Conservation (phyloP, 768 basidiomycete genomes). For the Pleurotus tuoliensis region DNA sequence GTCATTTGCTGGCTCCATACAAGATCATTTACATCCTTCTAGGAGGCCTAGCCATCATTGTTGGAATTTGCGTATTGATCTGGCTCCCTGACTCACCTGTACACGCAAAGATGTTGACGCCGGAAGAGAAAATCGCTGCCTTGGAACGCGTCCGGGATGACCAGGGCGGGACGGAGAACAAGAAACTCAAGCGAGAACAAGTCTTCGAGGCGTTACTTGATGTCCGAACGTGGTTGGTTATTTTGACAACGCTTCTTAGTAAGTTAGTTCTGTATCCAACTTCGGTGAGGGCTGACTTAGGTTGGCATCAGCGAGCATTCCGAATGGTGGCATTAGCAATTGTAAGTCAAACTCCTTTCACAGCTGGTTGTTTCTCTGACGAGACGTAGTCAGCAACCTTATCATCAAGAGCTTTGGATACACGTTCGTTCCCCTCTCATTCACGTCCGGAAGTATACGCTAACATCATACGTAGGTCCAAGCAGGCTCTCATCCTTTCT, state of each 20-base stretch:
- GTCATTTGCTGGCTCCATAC: conserved; percentile 46
- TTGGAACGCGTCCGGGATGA: conserved; percentile 67
- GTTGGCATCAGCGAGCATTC: conserved; percentile 49
- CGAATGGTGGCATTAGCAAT: conserved; percentile 61
- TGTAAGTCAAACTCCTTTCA: conserved; percentile 33
- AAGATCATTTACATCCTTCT: conserved; percentile 61
- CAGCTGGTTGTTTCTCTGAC: not conserved
- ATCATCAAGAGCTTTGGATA: conserved; percentile 65
- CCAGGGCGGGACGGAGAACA: conserved; percentile 61
- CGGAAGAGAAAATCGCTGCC: conserved; percentile 58
- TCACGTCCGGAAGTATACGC: not conserved
- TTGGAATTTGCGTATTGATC: conserved; percentile 52
- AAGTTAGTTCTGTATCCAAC: conserved; percentile 15
- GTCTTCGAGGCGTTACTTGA: conserved; percentile 54
- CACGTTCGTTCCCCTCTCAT: conserved; percentile 34
- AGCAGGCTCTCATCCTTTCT: conserved; percentile 55
- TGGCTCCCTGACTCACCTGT: conserved; percentile 68
- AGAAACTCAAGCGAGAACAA: conserved; percentile 55
- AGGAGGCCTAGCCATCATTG: conserved; percentile 57
- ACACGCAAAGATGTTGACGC: conserved; percentile 50
- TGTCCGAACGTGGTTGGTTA: conserved; percentile 58
- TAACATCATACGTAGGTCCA: conserved; percentile 33
- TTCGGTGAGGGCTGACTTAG: not conserved
- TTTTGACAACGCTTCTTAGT: conserved; percentile 57
- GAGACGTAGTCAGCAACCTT: conserved; percentile 48